phyloP scores from a whole-genome alignment of 768 basidiomycete species.

The Boletus speciosus region DNA sequence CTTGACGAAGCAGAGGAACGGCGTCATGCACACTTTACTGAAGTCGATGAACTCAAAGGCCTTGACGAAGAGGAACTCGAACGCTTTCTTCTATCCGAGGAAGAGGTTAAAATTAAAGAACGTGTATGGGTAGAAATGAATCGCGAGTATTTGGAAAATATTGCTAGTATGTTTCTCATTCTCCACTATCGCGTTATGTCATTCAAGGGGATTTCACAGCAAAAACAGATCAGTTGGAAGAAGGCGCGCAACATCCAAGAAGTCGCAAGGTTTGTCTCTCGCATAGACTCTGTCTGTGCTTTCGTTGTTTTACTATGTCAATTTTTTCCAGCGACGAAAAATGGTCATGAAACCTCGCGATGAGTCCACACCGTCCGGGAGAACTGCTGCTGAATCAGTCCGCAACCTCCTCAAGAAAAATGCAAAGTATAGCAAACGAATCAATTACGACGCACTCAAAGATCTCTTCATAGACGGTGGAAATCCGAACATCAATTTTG shows the following conservation, averaged over 20 bases:
- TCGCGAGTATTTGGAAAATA: slow-evolving; percentile 81
- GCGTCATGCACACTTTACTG: slow-evolving; percentile 48
- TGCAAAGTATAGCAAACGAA: slow-evolving; percentile 84
- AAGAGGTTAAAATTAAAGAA: slow-evolving; percentile 83
- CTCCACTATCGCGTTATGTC: slow-evolving; percentile 25
- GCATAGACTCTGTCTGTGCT: slow-evolving; percentile 25
- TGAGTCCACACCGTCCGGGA: slow-evolving; percentile 51
- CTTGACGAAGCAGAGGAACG: slow-evolving; percentile 66
- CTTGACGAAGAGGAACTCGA: slow-evolving; percentile 93
- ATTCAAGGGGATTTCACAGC: slow-evolving; percentile 54
- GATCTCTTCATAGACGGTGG: slow-evolving; percentile 60
- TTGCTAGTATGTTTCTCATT: slow-evolving; percentile 54
- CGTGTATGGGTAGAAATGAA: slow-evolving; percentile 94
- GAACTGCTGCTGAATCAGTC: slow-evolving; percentile 33
- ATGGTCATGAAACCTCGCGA: slow-evolving; percentile 64
- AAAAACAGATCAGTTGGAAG: slow-evolving; percentile 57
- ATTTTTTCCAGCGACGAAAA: slow-evolving; percentile 60
- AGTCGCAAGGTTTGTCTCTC: slow-evolving; percentile 73
- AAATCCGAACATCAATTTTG: slow-evolving; percentile 23
- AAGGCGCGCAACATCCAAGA: slow-evolving; percentile 42
- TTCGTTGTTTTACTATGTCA: slow-evolving; percentile 8
- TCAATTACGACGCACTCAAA: slow-evolving; percentile 90
- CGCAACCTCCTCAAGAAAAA: slow-evolving; percentile 73
- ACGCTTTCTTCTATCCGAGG: slow-evolving; percentile 68
- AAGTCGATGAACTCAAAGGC: slow-evolving; percentile 60